Evolutionary conservation across 768 basidiomycete species (phyloP).

Genomic region (Cystoderma amianthinum): DNA sequence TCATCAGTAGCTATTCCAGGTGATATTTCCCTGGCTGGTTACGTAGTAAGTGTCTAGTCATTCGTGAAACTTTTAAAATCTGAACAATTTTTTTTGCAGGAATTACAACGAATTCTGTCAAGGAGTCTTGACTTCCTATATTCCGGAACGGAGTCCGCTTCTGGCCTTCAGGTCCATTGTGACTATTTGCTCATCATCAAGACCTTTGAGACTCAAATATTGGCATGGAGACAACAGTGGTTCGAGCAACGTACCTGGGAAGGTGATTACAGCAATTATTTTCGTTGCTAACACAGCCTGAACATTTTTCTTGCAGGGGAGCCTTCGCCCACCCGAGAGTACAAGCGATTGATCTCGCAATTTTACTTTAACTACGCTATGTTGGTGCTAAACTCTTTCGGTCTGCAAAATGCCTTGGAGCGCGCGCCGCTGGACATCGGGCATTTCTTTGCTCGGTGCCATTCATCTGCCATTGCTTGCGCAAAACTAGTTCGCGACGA

Average conservation of each 20-base stretch:
- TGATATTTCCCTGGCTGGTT: constrained; percentile 68
- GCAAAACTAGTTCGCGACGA: constrained; percentile 72
- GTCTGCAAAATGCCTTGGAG: constrained; percentile 93
- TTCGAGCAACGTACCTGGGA: constrained; percentile 23
- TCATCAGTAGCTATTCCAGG: constrained; percentile 55
- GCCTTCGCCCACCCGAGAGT: constrained; percentile 21
- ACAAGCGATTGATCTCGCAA: constrained; percentile 45
- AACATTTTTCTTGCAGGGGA: constrained; percentile 14
- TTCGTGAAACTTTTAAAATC: constrained; percentile 3
- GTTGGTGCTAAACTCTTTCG: constrained; percentile 92
- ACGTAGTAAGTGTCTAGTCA: constrained; percentile 50
- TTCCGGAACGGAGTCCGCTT: constrained; percentile 69
- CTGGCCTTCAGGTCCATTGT: constrained; percentile 76
- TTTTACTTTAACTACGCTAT: constrained; percentile 85
- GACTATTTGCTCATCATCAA: constrained; percentile 84
- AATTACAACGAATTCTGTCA: constrained; percentile 84
- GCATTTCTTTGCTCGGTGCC: constrained; percentile 79
- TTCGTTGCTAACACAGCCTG: constrained; percentile 1
- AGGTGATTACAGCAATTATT: constrained; percentile 12
- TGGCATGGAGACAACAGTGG: constrained; percentile 54
- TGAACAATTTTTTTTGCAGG: constrained; percentile 31
- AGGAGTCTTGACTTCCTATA: constrained; percentile 89
- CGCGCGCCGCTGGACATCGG: constrained; percentile 63
- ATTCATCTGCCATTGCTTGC: constrained; percentile 64
- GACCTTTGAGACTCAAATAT: constrained; percentile 75